Base-by-base conservation (phyloP, 2,329 filamentous ascomycete species). In the Ophiobolus disseminans region DNA sequence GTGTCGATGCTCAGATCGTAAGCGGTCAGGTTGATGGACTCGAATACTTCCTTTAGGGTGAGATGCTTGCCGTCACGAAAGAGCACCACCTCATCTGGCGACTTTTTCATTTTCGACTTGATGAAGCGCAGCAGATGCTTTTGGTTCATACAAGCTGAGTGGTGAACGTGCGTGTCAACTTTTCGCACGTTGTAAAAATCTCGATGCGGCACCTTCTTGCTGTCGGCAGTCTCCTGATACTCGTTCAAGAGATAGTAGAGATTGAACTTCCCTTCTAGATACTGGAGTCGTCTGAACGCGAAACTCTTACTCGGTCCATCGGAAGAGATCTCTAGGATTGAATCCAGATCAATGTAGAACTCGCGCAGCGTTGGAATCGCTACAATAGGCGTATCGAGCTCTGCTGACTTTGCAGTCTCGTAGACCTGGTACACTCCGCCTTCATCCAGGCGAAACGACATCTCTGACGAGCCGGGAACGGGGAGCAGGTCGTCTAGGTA, bases 101-200 rank as follows among this genome's bases (percentile, higher is more conserved):
- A 94, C 75, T 96, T 99, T 82, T 97, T 97, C 91, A 99, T 97
- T 77, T 99, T 99, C 76, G 91, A 96, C 76, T 99, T 99, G 79
- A 99, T 99, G 75, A 99, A 99, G 45, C 94, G 90, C 52, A 99
- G 79, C 48, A 99, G 78, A 81, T 99, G 94, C 76, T 99, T 99
- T 75, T 99, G 94, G 70, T 99, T 99, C 94, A 99, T 99, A 73
- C 94, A 99, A 19, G 94, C 94, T 13, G 94, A 99, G 74, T 99
- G 94, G 71, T 99, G 94, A 62, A 99, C 94, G 81, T 99, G 94
- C 7, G 94, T 99, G 70, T 99, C 94, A 40, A 99, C 94, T 74
- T 99, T 99, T 69, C 94, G 85, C 39, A 99, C 94, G 69, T 99
- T 99, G 79, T 99, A 99, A 70, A 99, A 99, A 75, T 99, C 94